Evolutionary conservation across 257 asterid species (phyloP), one percentile per base, ranked within the genome.

Genomic region (Solanum rostratum): DNA sequence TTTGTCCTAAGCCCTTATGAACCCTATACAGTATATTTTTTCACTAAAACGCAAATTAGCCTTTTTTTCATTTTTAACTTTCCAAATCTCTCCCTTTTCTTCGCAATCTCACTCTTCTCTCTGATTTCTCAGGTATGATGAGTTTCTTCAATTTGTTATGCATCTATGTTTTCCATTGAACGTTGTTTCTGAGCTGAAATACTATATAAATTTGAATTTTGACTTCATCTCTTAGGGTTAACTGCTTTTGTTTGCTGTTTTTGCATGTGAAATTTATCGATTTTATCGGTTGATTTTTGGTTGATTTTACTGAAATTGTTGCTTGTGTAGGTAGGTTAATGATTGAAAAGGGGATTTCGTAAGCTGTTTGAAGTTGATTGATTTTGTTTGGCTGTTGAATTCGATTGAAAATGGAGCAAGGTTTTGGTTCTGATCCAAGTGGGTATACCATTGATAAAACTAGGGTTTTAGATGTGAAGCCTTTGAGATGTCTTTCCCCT

Each of bases 401-500:
- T 69, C n/a, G 50, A 69, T 69, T 1, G 27, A 70, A 78, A 86
- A 95, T 94, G 99, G 98, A 93, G 85, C 94, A 88, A 88, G 92
- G 91, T 80, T 55, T 87, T 29, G 90, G 90, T 86, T 85, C 96
- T 1, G 87, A 85, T 57, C 88, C 89, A 7, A 63, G 88, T 80
- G 84, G 46, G n/a, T 66, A 46, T 9, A 30, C 74, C 6, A 66
- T 94, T 76, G 99, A 96, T 84, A 96, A 90, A 90, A 88, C 97
- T 81, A 91, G 90, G 93, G 97, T 96, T 60, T 89, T 92, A 85
- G 92, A 93, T 55, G 90, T 96, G 76, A 95, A 59, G 91, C 99
- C 99, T 60, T 46, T 95, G 89, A 93, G 97, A 91, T 84, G 91
- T 85, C 92, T 96, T 79, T 92, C 86, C 68, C 98, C 99, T 3